A percentile compares a stretch with the other conserved stretches of the same genome.
Conservation (phyloP, 1,284 basidiomycete species). For the Thecaphora thlaspeos region DNA sequence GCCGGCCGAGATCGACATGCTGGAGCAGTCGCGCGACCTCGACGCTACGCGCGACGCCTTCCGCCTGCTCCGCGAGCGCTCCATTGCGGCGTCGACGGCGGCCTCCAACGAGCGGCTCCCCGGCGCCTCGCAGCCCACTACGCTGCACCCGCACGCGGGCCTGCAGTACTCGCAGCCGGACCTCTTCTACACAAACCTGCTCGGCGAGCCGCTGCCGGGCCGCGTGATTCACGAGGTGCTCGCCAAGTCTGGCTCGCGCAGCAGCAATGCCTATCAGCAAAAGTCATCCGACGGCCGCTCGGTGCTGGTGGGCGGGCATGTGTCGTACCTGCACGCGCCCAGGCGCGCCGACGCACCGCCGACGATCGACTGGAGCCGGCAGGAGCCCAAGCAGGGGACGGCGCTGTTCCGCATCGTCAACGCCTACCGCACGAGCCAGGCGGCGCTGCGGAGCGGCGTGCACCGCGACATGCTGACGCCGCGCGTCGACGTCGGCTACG, state of each 20-base stretch:
- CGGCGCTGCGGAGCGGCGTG: conserved; percentile 14
- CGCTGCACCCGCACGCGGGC: conserved; percentile 43
- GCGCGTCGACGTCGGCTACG: conserved; percentile 27
- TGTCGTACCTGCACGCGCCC: conserved; percentile 23
- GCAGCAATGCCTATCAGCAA: conserved; percentile 3
- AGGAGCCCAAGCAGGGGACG: conserved; percentile 22
- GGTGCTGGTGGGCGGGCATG: conserved; percentile 27
- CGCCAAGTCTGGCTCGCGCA: conserved; percentile 5
- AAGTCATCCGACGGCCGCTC: conserved; percentile 24
- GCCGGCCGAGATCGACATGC: conserved; percentile 31
- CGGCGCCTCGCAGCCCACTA: conserved; percentile 26
- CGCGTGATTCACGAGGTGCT: conserved; percentile 40
- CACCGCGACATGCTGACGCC: conserved; percentile 30
- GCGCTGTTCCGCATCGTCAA: conserved; percentile 33
- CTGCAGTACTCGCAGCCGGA: conserved; percentile 53
- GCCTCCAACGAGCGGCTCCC: conserved; percentile 7
- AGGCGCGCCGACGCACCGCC: conserved; percentile 20
- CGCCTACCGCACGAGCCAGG: conserved; percentile 18
- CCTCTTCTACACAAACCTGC: conserved; percentile 38
- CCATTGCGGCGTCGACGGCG: conserved; percentile 1
- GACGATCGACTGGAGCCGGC: conserved; percentile 28
- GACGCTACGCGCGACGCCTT: conserved; percentile 30
- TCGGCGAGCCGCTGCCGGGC: conserved; percentile 40
- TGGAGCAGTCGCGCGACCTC: conserved; percentile 25
- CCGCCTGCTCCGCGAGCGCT: conserved; percentile 21